Conservation (phyloP, 2,329 filamentous ascomycete species). For the Colletotrichum nymphaeae region DNA sequence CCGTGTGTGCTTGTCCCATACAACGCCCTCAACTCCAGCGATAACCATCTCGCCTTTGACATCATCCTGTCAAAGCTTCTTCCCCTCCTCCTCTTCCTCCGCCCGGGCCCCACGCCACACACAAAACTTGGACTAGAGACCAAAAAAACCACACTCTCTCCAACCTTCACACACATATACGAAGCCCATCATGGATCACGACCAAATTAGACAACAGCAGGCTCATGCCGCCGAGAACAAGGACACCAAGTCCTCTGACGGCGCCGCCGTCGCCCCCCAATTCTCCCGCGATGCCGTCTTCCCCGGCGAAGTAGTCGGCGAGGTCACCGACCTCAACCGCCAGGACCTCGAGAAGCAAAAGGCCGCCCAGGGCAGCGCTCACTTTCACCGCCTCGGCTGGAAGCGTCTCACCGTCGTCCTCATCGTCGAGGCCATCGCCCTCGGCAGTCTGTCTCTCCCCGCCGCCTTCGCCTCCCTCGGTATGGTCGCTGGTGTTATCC, state of each 20-base stretch:
- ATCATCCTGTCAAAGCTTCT: neutral
- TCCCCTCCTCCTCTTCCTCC: neutral
- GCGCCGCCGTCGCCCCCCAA: slow-evolving; percentile 30
- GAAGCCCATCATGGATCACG: slow-evolving; percentile 32
- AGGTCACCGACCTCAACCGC: slow-evolving; percentile 43
- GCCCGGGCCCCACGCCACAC: slow-evolving; percentile 12
- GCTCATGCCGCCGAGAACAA: slow-evolving; percentile 16
- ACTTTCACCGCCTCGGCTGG: slow-evolving; percentile 67
- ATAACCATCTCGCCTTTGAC: neutral
- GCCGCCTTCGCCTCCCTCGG: slow-evolving; percentile 63
- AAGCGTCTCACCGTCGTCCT: slow-evolving; percentile 66
- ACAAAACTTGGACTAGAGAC: too few relatives aligned
- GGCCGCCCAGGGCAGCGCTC: slow-evolving; percentile 55
- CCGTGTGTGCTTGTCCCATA: neutral
- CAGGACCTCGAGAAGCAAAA: slow-evolving; percentile 60
- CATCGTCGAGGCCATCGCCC: slow-evolving; percentile 68
- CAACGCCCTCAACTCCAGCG: neutral
- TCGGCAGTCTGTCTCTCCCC: slow-evolving; percentile 63
- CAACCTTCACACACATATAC: neutral
- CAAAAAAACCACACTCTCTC: neutral
- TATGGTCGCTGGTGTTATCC: slow-evolving; percentile 57
- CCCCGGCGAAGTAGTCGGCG: slow-evolving; percentile 41
- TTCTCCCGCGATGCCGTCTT: slow-evolving; percentile 35
- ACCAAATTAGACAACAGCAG: slow-evolving; percentile 25
- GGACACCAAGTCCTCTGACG: slow-evolving; percentile 27